Evolutionary conservation across 2,329 filamentous ascomycete genomes (phyloP), one percentile per base, ranked within the genome.

Genomic region (Xylariaceae sp.): DNA sequence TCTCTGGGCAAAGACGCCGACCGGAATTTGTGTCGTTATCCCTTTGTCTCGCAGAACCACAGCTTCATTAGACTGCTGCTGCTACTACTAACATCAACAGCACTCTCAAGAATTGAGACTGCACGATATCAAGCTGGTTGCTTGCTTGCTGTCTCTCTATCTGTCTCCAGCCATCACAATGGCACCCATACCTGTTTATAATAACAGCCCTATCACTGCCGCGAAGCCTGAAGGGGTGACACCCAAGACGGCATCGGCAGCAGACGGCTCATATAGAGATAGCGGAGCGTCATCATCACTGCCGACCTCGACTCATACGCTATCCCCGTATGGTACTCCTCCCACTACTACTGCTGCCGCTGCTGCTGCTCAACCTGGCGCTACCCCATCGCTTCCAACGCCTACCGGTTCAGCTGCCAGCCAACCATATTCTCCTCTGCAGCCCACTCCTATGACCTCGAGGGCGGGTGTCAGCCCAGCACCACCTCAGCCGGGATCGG

Each of bases 131-230:
- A 23, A 50, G 18, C 51, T 17, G 45, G 7, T 9, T 11, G 7
- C 23, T 34, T 4, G 7, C 9, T 11, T 39, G 37, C 6, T 7
- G 37, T 39, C 6, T 17, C 17, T 18, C 9, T 49, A 17, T 9
- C n/a, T 23, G 10, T 48, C 6, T 45, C 51, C 18, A 42, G 37
- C 9, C 13, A 15, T 56, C 23, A 55, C 37, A 37, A 87, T 87
- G 84, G 77, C 83, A 53, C 79, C 83, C n/a, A 80, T 87, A 62
- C 81, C 80, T 52, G 78, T 86, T 48, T 84, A 85, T 72, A 80
- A 78, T 42, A 72, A 80, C 57, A 84, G 82, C 70, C 84, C 84
- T 51, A 84, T 87, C 71, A 62, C 57, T 13, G 62, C 60, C 44
- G 74, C 79, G 59, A 85, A 84, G 72, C 75, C 82, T 53, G 75